These are phyloP conservation scores for Tetrapyrgos nigripes DNA, from an alignment of 1,284 basidiomycete species.

Conservation along the genomic window DNA sequence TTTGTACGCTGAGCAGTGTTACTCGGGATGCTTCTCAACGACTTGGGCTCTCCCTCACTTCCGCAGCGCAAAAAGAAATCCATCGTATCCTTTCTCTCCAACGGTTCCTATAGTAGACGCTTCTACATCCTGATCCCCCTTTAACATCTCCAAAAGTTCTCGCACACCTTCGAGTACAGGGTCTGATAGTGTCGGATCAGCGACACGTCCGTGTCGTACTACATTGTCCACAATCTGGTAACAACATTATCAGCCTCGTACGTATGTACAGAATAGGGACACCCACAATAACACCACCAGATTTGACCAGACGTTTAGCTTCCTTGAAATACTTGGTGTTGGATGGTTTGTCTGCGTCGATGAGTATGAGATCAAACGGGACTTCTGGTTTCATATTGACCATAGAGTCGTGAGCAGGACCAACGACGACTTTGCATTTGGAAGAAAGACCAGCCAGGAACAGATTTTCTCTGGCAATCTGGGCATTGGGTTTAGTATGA, in stretches of 20 bases:
- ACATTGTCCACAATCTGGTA: constrained; percentile 68
- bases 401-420: constrained; percentile 55
- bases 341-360: constrained; percentile 64
- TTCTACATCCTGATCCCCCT: constrained; percentile 61
- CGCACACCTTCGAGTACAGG: constrained; percentile 51
- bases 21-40: too few species aligned
- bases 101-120: constrained; percentile 65
- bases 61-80: constrained; percentile 58
- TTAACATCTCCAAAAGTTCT: constrained; percentile 50
- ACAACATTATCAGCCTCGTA: background rate
- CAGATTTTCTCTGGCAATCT: constrained; percentile 62
- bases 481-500: background rate
- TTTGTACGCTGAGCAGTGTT: too few species aligned
- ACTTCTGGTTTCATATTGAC: constrained; percentile 44
- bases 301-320: constrained; percentile 59
- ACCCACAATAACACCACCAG: constrained; percentile 63
- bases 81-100: constrained; percentile 68
- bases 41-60: too few species aligned
- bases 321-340: constrained; percentile 58
- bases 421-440: constrained; percentile 56
- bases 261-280: background rate
- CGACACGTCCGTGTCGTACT: constrained; percentile 55
- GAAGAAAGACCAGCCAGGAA: constrained; percentile 51
- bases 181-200: constrained; percentile 47
- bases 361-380: constrained; percentile 64